These are phyloP conservation scores for Metschnikowia shivogae DNA, from an alignment of 805 yeast species.

Conservation along the genomic window DNA sequence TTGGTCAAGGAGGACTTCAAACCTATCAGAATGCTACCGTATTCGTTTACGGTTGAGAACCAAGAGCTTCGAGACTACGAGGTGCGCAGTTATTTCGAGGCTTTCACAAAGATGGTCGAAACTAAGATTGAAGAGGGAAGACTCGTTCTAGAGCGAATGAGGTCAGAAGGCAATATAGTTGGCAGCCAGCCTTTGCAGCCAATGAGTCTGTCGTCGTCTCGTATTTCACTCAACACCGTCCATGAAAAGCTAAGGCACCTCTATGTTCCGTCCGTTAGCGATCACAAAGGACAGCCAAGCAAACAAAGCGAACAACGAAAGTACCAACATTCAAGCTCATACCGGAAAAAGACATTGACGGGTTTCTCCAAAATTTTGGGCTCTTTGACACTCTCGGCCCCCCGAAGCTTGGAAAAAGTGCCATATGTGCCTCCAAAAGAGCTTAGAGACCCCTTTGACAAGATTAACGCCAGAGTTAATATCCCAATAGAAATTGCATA, in stretches of 20 bases:
- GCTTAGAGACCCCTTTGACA: constrained; percentile 19
- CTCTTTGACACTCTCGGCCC: constrained; percentile 32
- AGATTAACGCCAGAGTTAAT: constrained; percentile 16
- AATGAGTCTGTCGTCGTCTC: constrained; percentile 10
- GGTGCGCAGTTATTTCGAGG: constrained; percentile 28
- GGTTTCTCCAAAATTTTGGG: constrained; percentile 30
- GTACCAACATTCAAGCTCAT: constrained; percentile 31
- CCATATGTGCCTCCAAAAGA: constrained; percentile 32
- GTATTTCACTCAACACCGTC: constrained; percentile 6
- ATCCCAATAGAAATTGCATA: constrained; percentile 34
- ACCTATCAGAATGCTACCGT: constrained; percentile 37
- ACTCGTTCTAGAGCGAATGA: constrained; percentile 9
- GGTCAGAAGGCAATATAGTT: constrained; percentile 2
- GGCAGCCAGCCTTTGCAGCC: constrained; percentile 9
- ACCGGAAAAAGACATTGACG: constrained; percentile 32
- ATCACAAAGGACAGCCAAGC: constrained; percentile 16
- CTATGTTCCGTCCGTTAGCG: constrained; percentile 23
- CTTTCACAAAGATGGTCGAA: constrained; percentile 29
- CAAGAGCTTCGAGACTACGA: constrained; percentile 18
- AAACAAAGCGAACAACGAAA: constrained; percentile 18
- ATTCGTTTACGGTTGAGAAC: constrained; percentile 19
- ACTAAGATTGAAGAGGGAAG: constrained; percentile 23
- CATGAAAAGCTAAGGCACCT: constrained; percentile 29
- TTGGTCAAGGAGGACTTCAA: constrained; percentile 30
- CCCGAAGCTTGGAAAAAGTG: constrained; percentile 26